Evolutionary conservation across 352 stramenopile species (phyloP), one percentile per base, ranked within the genome.

Genomic region (Thalassiosira exigua): DNA sequence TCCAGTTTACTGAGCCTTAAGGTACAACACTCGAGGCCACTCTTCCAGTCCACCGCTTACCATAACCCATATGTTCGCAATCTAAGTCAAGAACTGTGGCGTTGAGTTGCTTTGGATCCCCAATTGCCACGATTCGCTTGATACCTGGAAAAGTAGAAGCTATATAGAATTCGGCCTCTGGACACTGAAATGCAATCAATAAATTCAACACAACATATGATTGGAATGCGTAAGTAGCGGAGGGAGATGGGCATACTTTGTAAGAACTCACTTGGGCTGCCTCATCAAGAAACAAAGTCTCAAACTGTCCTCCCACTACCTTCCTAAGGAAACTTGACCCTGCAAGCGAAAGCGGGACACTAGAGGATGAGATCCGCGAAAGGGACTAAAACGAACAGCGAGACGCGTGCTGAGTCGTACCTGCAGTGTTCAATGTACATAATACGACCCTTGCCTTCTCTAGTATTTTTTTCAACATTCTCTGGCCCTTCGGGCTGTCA

Each of bases 81-180:
- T 66, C 48, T 14, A 12, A 19, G 44, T 84, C 27, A 41, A 85
- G 44, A 41, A 87, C 80, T 29, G 80, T 87, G 24, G 75, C 32
- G 50, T 66, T 58, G 2, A 87, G 57, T 62, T 87, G 80, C 54
- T 51, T 61, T 1, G 80, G 80, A 69, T 87, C 80, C 0, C 80
- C 80, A 19, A 87, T 79, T 29, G 85, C 17, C 14, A 84, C 59
- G 36, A 87, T 81, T 51, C 79, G 56, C 27, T 69, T 71, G 9
- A 86, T 58, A 12, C 79, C 73, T 41, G 79, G 79, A 70, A 83
- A 86, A 22, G 70, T 83, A 26, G 79, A 78, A n/a, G 74, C 74
- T 22, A 85, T 82, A 41, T 75, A 85, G 52, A 85, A 85, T 44
- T 85, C 71, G 21, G 64, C 73, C 42, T 86, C 79, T 39, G 79